These are phyloP conservation scores for Astragalus glycyphyllos DNA, from an alignment of 306 rosid genomes.

Conservation along the genomic window DNA sequence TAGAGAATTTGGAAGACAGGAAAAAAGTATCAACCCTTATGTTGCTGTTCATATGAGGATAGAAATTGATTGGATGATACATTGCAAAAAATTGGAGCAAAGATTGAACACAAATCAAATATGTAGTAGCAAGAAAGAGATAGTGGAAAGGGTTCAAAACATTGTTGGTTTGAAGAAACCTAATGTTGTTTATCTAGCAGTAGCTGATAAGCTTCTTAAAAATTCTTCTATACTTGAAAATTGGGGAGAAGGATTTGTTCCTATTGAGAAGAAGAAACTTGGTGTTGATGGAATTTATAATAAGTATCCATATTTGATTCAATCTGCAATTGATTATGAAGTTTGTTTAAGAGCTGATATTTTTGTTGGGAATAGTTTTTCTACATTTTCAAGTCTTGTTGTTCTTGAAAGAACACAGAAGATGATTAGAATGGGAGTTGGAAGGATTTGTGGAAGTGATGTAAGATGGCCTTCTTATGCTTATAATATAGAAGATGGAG, in stretches of 20 bases:
- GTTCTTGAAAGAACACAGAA: conserved; percentile 89
- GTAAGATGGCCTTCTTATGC: conserved; percentile 87
- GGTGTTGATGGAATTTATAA: conserved; percentile 64
- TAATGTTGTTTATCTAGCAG: conserved; percentile 69
- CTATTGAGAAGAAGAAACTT: conserved; percentile 80
- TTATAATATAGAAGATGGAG: conserved; percentile 63
- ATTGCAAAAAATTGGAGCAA: conserved; percentile 79
- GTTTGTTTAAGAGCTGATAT: conserved; percentile 80
- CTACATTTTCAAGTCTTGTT: conserved; percentile 88
- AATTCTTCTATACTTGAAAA: conserved; percentile 66
- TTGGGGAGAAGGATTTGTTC: conserved; percentile 76
- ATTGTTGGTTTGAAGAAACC: conserved; percentile 56
- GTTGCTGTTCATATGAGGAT: conserved; percentile 93
- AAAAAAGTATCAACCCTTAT: too few relatives aligned
- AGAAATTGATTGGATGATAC: conserved; percentile 97
- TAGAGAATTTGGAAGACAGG: conserved; percentile 58
- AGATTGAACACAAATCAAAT: conserved; percentile 68
- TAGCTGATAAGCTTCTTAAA: conserved; percentile 80
- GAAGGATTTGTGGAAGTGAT: conserved; percentile 54
- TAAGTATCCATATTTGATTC: conserved; percentile 83
- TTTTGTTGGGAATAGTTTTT: conserved; percentile 92
- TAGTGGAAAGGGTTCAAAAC: conserved; percentile 71
- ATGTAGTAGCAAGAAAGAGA: conserved; percentile 84
- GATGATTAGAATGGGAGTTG: conserved; percentile 54
- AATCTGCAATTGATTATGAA: conserved; percentile 91